A percentile compares a stretch with the other conserved stretches of the same genome.
These are phyloP conservation scores for Mucor saturninus DNA, from an alignment of 371 early-diverging fungal species.

Conservation along the genomic window DNA sequence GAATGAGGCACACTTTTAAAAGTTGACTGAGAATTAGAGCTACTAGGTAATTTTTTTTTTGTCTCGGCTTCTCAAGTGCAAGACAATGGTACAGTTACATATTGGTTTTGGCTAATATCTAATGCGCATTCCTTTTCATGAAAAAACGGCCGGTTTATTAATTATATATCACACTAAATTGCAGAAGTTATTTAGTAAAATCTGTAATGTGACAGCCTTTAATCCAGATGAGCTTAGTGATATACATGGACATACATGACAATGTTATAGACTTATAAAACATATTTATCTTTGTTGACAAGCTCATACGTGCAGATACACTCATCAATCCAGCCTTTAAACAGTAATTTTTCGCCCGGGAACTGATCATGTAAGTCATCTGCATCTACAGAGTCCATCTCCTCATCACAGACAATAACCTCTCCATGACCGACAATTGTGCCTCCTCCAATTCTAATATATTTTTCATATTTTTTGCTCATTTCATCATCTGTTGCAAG, in stretches of 20 bases:
- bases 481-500: constrained; percentile 12
- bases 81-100: too few species aligned
- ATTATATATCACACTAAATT: too few species aligned
- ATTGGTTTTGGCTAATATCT: too few species aligned
- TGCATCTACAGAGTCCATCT: not conserved
- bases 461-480: constrained; percentile 3
- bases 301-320: constrained; percentile 23
- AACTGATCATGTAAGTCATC: constrained; percentile 8
- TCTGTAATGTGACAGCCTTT: too few species aligned
- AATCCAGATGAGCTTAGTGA: not conserved
- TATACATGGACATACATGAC: not conserved
- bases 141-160: too few species aligned
- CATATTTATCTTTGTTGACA: constrained; percentile 13
- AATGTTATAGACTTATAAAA: not conserved
- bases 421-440: constrained; percentile 5
- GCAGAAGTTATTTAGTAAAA: too few species aligned
- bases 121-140: too few species aligned
- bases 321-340: constrained; percentile 18
- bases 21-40: too few species aligned
- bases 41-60: too few species aligned
- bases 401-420: constrained; percentile 14
- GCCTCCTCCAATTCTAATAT: constrained; percentile 12
- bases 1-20: too few species aligned
- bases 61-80: too few species aligned
- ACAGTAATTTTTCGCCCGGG: constrained; percentile 3